Base-by-base conservation (phyloP, 176 grass and related monocot genomes). In the Zoysia pacifica region DNA sequence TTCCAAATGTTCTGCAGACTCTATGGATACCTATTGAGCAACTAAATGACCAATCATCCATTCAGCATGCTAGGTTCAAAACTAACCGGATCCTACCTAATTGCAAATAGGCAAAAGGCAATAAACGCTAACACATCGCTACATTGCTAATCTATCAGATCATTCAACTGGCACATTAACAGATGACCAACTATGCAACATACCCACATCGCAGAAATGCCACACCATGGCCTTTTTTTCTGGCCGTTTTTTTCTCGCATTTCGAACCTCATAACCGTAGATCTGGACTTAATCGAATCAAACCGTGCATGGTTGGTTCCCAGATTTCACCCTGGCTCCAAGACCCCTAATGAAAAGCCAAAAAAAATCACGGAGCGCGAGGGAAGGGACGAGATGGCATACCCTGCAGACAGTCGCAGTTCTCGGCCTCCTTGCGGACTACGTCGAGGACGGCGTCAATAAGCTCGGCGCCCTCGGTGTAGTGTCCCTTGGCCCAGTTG, bases 401-500 rank as follows among this genome's bases (percentile, higher is more conserved):
- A 97, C 94, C 94, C 69, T 97, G 94, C 3, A 97, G 83, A 73
- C 91, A 94, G 70, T 97, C 94, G 78, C 94, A 97, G 78, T 97
- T 97, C 86, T 97, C 94, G 64, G 94, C 94, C 83, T 97, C 94
- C 87, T 94, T 97, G 78, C 94, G 90, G 4, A 97, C 94, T 58
- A 97, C 94, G 73, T 97, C 94, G 73, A 97, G 87, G 70, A 97
- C 89, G 19, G 94, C 82, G 70, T 97, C 94, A 69, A 97, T 94
- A 53, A 97, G 87, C 89, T 97, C 94, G 10, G 94, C 94, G 40
- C 94, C 94, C 85, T 97, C 94, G 73, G 94, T 97, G 77, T 97
- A 97, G 82, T 97, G 94, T 0, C 94, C 94, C 87, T 97, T 97
- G 44, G 91, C 94, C 94, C 94, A 97, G 85, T 97, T 97, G 81